Evolutionary conservation across 2,329 filamentous ascomycete species (phyloP).

Genomic region (Arthrobotrys musiformis): DNA sequence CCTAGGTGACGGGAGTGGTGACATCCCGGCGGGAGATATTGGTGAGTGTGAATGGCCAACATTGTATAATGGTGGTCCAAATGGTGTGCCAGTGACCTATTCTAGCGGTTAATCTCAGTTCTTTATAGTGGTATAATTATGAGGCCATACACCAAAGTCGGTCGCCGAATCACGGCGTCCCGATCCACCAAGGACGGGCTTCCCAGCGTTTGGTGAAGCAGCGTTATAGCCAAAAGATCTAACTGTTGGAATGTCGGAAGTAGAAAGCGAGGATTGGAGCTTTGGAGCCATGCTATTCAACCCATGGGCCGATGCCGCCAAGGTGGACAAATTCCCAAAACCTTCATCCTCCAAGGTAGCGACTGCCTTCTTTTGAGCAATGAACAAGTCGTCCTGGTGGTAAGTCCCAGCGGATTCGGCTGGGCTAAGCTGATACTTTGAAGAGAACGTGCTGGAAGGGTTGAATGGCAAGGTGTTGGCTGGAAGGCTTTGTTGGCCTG

Average conservation of each 20-base stretch:
- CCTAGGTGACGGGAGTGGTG: slow-evolving; percentile 59
- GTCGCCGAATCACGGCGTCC: slow-evolving; percentile 57
- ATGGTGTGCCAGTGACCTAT: slow-evolving; percentile 49
- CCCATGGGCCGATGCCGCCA: slow-evolving; percentile 54
- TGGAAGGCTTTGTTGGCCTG: slow-evolving; percentile 71
- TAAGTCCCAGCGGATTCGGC: slow-evolving; percentile 58
- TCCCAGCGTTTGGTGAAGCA: slow-evolving; percentile 61
- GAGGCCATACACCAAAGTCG: slow-evolving; percentile 55
- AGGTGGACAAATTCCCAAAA: slow-evolving; percentile 39
- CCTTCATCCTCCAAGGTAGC: slow-evolving; percentile 19
- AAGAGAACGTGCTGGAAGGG: slow-evolving; percentile 59
- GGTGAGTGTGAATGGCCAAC: slow-evolving; percentile 53
- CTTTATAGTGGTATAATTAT: not conserved
- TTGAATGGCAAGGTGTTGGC: slow-evolving; percentile 65
- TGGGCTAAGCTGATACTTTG: slow-evolving; percentile 58
- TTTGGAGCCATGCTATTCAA: slow-evolving; percentile 66
- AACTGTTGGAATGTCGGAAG: slow-evolving; percentile 86
- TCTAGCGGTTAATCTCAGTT: not conserved
- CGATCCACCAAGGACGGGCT: slow-evolving; percentile 55
- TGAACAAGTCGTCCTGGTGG: slow-evolving; percentile 50
- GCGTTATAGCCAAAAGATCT: slow-evolving; percentile 73
- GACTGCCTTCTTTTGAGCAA: slow-evolving; percentile 57
- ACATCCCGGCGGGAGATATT: slow-evolving; percentile 58
- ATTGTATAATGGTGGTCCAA: slow-evolving; percentile 59
- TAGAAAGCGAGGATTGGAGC: slow-evolving; percentile 87